Base-by-base conservation (phyloP, 225 moss, liverwort and hornwort species). In the Physcomitrium patens region DNA sequence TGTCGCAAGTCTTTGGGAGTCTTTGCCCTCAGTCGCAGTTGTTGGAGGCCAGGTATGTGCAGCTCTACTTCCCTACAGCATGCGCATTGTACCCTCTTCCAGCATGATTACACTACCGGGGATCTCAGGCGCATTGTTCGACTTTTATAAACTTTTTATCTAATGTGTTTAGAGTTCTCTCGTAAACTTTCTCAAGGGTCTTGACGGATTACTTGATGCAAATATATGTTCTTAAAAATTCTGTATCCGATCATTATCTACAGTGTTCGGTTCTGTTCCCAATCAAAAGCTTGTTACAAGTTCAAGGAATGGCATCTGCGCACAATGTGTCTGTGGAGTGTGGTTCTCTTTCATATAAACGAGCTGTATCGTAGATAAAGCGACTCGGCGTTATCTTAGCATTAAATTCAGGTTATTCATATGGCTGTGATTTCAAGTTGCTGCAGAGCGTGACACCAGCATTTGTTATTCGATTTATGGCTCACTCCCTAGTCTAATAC, bases 1-100 rank as follows among this genome's bases (percentile, higher is more conserved):
- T 23, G 89, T 94, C n/a, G 90, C 89, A 19, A 90, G 88, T 75
- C 81, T 96, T 52, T 96, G 94, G 96, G 96, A 96, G 75, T 87
- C 94, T n/a, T 71, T 96, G 89, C 94, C 94, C 11, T 81, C 94
- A 9, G 92, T 96, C 48, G 94, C 89, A 8, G 96, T 94, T 22
- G 96, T 94, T 50, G 96, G 96, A 81, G 96, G 96, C 31, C 94
- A 96, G 92, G 92, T 90, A 28, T 18, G 52, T 73, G 52, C 73
- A 50, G 55, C n/a, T 28, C 37, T 19, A 24, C 26, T 1, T 70
- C 66, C 51, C 17, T 3, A 17, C 9, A 68, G 3, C 46, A 41
- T 60, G 24, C 12, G 27, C 27, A 57, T 71, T 69, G 37, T 49
- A 15, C 49, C 43, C 45, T 59, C 52, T 37, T 56, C 12, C 42